Evolutionary conservation across 73 alveolate species (phyloP).

Genomic region (Durusdinium trenchii): DNA sequence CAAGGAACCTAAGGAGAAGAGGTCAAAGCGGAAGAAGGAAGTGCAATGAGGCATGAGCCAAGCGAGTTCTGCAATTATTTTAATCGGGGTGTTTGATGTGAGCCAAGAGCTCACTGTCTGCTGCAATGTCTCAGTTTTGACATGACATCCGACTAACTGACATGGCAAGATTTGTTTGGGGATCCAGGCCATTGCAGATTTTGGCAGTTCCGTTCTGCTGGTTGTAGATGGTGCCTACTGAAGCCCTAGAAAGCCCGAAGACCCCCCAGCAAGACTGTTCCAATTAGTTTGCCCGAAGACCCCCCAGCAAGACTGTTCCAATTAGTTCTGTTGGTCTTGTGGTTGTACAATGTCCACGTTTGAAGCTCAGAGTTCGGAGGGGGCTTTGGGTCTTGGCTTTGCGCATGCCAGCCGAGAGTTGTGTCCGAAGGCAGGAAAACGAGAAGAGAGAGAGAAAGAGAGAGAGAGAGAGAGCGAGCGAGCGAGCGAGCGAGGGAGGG

Average conservation of each 20-base stretch:
- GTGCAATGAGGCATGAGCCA: neutral
- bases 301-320: no score
- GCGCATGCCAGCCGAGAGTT: neutral
- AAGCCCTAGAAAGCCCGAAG: no score
- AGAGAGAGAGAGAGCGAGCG: neutral
- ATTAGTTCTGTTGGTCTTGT: no score
- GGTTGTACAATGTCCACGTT: no score
- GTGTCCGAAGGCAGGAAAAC: neutral
- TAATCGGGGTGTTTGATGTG: neutral
- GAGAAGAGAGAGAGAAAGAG: neutral
- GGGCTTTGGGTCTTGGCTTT: neutral
- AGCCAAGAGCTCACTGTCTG: neutral
- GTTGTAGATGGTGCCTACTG: no score
- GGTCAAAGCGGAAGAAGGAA: neutral
- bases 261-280: no score
- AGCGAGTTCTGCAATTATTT: neutral
- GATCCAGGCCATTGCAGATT: no score
- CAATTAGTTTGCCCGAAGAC: no score
- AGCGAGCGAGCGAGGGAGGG: neutral
- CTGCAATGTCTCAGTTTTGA: neutral
- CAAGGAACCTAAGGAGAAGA: neutral
- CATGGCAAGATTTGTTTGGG: no score
- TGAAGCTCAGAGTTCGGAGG: no score
- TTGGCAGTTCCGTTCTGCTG: no score
- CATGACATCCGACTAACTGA: neutral